Evolutionary conservation across 1,284 basidiomycete species (phyloP), one percentile per base, ranked within the genome.

Genomic region (Meripilus lineatus): DNA sequence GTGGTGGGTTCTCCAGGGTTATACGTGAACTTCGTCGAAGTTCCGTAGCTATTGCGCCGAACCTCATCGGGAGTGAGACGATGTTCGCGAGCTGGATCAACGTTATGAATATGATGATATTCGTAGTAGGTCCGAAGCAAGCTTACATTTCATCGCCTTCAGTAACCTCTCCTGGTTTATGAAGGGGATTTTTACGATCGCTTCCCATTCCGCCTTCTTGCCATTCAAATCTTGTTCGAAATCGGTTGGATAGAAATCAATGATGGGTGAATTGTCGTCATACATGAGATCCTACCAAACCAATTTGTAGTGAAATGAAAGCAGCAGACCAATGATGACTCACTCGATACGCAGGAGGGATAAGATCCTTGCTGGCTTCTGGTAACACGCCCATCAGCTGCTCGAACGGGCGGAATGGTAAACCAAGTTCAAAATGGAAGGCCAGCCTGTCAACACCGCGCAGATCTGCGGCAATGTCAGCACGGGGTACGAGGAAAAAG

Each of bases 121-220:
- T 22, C 11, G 8, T 38, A 18, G 15, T 35, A 7, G 15, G 24
- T 7, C 26, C 13, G 14, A 38, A 42, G 36, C n/a, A n/a, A 3
- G 67, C 77, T 51, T 55, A 89, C 90, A 65, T 30, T 69, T 65
- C 93, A 97, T 95, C 1, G 93, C 89, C 18, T 73, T 72, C 23
- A 97, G 68, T 14, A 99, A 66, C 39, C 91, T 74, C 14, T 72
- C 59, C 65, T 96, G 84, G 39, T 97, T 84, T 51, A 99, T 99
- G 66, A 99, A 99, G 0, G 96, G 96, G 55, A 99, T 98, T 69
- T 99, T 98, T 48, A 99, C 93, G 47, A 99, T 81, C 0, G 95
- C 95, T 64, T 99, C 96, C 96, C 96, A 99, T 26, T 97, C 94
- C 57, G 88, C 84, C 64, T 95, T 99, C 76, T 99, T 99, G 39